Evolutionary conservation across 2,329 filamentous ascomycete species (phyloP), one percentile per base, ranked within the genome.

Genomic region (Moelleriella libera): DNA sequence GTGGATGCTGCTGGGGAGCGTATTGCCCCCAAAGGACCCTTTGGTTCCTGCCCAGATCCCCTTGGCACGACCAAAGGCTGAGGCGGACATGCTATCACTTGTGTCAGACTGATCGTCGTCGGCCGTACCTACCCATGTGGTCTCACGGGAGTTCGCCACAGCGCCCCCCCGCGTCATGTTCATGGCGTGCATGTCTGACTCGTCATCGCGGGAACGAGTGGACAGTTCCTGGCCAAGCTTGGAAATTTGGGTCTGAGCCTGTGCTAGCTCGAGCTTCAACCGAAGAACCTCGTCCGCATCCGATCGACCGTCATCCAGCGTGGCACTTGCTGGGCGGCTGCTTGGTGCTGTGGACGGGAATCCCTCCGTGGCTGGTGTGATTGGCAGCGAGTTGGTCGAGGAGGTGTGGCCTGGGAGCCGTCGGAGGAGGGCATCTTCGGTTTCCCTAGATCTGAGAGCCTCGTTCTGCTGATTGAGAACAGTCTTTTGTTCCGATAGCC

Each of bases 221-320:
- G 78, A 72, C 50, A 87, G 71, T 65, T 88, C 82, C 47, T 85
- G 75, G 49, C 85, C 82, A 59, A 88, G 79, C 48, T 77, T 80
- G 43, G 74, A 76, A 57, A 89, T 85, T 57, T 82, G 76, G 59
- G 72, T 80, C 50, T 84, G 78, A 37, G 85, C 83, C 51, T 80
- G 73, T 42, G 82, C 81, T 46, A 90, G 75, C 63, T 88, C 78
- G 46, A 80, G 65, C 67, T 84, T 85, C 49, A 89, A 69, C 46
- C 77, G 78, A 50, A 79, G 66, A 30, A 88, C 66, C 60, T 88
- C 83, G 31, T 79, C 76, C 32, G 67, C 66, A 46, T 66, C 61
- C 10, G 51, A 49, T 44, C 62, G 59, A 47, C 57, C 55, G 41
- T 72, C 70, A 30, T 72, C 69, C 6, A 72, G 61, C 6, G 63